Percentiles rank a stretch among this genome's conserved stretches.
These are phyloP conservation scores for Fusarium sp. DNA, from an alignment of 2,329 filamentous ascomycete genomes.

Conservation along the genomic window DNA sequence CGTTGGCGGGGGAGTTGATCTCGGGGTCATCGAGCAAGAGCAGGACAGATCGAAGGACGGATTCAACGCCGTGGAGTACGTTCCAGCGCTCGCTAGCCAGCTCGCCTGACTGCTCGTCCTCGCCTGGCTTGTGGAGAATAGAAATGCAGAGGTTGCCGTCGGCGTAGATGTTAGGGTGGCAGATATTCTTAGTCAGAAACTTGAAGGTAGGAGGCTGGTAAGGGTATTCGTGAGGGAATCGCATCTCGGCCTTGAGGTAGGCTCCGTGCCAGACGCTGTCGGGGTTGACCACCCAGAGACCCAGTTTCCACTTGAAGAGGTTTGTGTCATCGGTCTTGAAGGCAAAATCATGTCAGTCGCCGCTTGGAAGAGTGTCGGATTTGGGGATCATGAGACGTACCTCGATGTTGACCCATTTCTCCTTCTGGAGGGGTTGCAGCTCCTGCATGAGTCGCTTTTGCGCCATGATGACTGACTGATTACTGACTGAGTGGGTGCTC, in stretches of 20 bases:
- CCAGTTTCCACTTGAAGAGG: slow-evolving; percentile 89
- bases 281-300: slow-evolving; percentile 91
- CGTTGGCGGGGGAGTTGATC: slow-evolving; percentile 93
- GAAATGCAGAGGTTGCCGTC: slow-evolving; percentile 96
- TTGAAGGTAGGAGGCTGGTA: slow-evolving; percentile 91
- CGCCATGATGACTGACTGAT: slow-evolving; percentile 56
- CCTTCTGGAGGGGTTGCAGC: slow-evolving; percentile 84
- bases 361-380: not conserved
- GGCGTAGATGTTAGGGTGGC: slow-evolving; percentile 93
- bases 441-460: slow-evolving; percentile 91
- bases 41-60: slow-evolving; percentile 92
- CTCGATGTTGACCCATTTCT: slow-evolving; percentile 95
- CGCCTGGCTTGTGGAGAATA: slow-evolving; percentile 92
- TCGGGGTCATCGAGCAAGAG: slow-evolving; percentile 95
- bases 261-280: slow-evolving; percentile 94
- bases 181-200: slow-evolving; percentile 81
- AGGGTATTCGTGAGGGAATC: slow-evolving; percentile 90
- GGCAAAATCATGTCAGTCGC: slow-evolving; percentile 26
- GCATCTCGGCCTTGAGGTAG: slow-evolving; percentile 92
- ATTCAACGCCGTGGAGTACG: slow-evolving; percentile 93
- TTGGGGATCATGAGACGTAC: slow-evolving; percentile 62
- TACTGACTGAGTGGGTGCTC: not conserved
- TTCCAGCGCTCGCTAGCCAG: slow-evolving; percentile 93
- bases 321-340: slow-evolving; percentile 82
- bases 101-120: slow-evolving; percentile 94